Evolutionary conservation across 345 rosid species (phyloP), one percentile per base, ranked within the genome.

Genomic region (Eucalyptus melliodora): DNA sequence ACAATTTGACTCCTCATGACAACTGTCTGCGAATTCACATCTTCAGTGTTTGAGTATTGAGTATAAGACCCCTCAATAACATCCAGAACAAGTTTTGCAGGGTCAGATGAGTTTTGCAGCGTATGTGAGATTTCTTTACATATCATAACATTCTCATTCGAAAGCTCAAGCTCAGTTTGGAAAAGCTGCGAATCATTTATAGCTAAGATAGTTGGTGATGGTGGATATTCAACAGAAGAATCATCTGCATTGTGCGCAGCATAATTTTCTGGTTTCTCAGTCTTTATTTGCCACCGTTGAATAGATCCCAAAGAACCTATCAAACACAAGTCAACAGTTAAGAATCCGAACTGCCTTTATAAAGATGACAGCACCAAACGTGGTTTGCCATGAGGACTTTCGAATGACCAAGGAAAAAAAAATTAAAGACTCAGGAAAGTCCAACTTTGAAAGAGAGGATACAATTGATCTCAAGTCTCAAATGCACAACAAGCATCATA

Each of bases 21-120:
- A 55, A 55, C 86, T 86, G 88, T 91, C 37, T 62, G 80, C 44
- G 10, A 87, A 65, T 67, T 67, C 45, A 40, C 23, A 56, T 16
- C 53, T n/a, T 87, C 23, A 55, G 83, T 30, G 19, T 60, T 91
- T 30, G 69, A 3, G 34, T 30, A 62, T 88, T 91, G 87, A 14
- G 92, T 87, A 87, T 85, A 87, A 88, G 92, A 91, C 59, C 91
- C 91, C 83, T 91, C 85, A 85, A 94, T 87, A 87, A 94, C 92
- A 89, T 92, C 94, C 59, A 95, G 86, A 86, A 93, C 95, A 77
- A 95, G 93, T 91, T 92, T 92, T 53, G 93, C 93, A 83, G 96
- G 97, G 69, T 94, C 92, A 21, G 91, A 44, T 40, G 95, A 93
- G 40, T 87, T 49, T 72, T 89, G 56, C 13, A 94, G 69, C 40